Conservation (phyloP, 495 filamentous ascomycete species). For the Poronia punctata region DNA sequence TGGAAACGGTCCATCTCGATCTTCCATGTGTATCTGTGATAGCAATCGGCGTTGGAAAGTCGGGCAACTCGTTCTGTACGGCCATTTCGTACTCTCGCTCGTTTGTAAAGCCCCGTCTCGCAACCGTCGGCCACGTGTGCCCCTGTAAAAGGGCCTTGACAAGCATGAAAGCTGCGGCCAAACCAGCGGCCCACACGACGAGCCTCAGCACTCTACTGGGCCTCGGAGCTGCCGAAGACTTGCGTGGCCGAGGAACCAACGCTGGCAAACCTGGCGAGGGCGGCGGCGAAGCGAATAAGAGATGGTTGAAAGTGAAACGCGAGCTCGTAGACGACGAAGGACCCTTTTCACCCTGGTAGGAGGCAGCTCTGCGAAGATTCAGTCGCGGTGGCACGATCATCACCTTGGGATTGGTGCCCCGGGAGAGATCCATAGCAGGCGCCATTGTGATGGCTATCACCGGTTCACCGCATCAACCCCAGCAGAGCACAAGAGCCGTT, state of each 20-base stretch:
- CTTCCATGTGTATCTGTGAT: slow-evolving; percentile 50
- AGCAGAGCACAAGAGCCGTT: slow-evolving; percentile 20
- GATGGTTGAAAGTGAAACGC: slow-evolving; percentile 53
- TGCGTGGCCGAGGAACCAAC: slow-evolving; percentile 54
- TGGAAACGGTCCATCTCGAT: slow-evolving; percentile 62
- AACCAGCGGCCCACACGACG: slow-evolving; percentile 33
- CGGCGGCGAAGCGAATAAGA: slow-evolving; percentile 49
- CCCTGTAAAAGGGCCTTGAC: slow-evolving; percentile 21
- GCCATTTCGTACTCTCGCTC: slow-evolving; percentile 44
- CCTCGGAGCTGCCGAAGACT: slow-evolving; percentile 33
- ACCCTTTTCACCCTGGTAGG: slow-evolving; percentile 41
- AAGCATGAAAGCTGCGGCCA: slow-evolving; percentile 12
- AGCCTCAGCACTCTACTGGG: slow-evolving; percentile 44
- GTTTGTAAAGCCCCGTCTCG: slow-evolving; percentile 25
- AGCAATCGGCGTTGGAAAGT: slow-evolving; percentile 52
- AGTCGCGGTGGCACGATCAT: slow-evolving; percentile 43
- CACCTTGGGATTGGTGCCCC: slow-evolving; percentile 42
- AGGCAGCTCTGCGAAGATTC: slow-evolving; percentile 42
- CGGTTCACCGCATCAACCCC: not conserved
- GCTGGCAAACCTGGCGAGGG: slow-evolving; percentile 59
- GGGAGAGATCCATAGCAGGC: slow-evolving; percentile 42
- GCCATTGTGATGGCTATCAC: slow-evolving; percentile 27
- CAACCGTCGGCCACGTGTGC: slow-evolving; percentile 17
- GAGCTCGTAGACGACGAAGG: slow-evolving; percentile 49
- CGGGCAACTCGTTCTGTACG: slow-evolving; percentile 42